Conservation (phyloP, 2,329 filamentous ascomycete species). For the Penicillium rolfsii region DNA sequence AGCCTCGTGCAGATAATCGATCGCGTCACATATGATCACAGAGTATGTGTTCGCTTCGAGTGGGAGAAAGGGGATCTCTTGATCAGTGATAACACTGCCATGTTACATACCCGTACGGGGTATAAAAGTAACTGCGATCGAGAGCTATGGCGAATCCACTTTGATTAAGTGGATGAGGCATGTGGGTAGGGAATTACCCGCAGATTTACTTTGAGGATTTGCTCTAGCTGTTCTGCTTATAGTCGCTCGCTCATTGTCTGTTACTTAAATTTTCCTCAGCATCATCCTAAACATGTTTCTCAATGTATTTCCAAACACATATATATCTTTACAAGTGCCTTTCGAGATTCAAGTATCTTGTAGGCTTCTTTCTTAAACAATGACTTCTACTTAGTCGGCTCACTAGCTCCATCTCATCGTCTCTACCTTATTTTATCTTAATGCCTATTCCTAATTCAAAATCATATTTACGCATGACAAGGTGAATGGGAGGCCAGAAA, state of each 20-base stretch:
- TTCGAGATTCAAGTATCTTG: no score
- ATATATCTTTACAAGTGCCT: no score
- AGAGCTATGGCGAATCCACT: conserved; percentile 34
- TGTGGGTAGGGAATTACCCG: background rate
- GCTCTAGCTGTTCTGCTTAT: background rate
- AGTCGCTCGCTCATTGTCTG: background rate
- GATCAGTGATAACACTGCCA: conserved; percentile 54
- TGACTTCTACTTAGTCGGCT: no score
- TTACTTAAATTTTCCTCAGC: background rate
- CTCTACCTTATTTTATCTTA: no score
- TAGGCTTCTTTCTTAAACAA: no score
- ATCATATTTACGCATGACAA: no score
- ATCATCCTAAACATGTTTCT: no score
- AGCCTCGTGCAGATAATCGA: conserved; percentile 46
- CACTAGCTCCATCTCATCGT: no score
- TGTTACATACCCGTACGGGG: conserved; percentile 34
- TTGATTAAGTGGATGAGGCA: conserved; percentile 21
- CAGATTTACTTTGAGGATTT: background rate
- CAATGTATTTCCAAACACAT: no score
- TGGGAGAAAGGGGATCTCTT: conserved; percentile 62
- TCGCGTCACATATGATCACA: conserved; percentile 53
- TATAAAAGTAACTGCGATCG: conserved; percentile 32
- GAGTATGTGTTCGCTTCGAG: conserved; percentile 54
- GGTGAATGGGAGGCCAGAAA: no score
- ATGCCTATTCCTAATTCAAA: no score